These are phyloP conservation scores for Russula brevipes DNA, from an alignment of 768 basidiomycete species.

Conservation along the genomic window DNA sequence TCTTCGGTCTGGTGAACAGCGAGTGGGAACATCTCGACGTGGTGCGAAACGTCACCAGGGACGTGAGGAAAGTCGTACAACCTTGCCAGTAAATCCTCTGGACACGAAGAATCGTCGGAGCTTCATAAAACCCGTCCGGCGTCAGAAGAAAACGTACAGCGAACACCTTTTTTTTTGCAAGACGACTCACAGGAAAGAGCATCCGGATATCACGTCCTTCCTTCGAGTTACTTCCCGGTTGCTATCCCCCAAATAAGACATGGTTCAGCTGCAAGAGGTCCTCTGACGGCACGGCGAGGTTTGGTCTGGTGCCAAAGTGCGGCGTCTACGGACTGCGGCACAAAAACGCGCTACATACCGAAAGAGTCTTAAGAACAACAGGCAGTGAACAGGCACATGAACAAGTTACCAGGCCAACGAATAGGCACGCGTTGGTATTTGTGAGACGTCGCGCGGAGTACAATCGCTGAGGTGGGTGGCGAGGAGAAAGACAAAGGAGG, in stretches of 20 bases:
- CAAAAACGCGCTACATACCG: neutral
- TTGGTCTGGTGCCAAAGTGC: neutral
- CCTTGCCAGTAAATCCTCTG: constrained; percentile 10
- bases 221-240: neutral
- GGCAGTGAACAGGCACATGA: neutral
- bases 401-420: constrained; percentile 15
- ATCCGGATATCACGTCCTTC: neutral
- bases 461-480: neutral
- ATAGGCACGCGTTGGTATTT: neutral
- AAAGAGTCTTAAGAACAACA: neutral
- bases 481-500: neutral
- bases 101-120: constrained; percentile 5
- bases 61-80: constrained; percentile 10
- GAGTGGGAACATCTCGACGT: neutral
- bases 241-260: neutral
- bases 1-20: neutral
- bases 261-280: neutral
- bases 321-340: neutral
- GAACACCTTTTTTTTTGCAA: no score
- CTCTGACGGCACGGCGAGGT: neutral
- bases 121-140: neutral
- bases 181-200: neutral
- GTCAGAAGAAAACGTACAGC: neutral
- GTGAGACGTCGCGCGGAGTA: no score
- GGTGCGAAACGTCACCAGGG: neutral